A percentile compares a stretch with the other conserved stretches of the same genome.
Conservation (phyloP, 2,329 filamentous ascomycete species). For the Colletotrichum cereale region DNA sequence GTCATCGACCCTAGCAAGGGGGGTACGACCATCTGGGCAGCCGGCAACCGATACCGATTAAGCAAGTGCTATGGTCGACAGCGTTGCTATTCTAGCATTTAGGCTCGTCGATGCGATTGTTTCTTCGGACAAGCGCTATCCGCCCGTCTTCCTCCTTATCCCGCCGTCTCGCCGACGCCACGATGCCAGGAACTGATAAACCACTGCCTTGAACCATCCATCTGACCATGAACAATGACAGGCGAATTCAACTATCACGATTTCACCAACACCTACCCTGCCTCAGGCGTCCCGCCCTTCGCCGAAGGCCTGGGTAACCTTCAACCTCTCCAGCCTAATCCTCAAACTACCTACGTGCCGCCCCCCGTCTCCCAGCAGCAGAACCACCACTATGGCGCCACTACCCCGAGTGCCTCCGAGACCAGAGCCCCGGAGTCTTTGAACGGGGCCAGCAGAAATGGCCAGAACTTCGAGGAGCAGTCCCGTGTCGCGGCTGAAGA, state of each 20-base stretch:
- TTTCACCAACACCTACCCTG: conserved; percentile 62
- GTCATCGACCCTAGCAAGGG: conserved; percentile 43
- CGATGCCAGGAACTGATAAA: conserved; percentile 40
- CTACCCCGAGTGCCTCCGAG: conserved; percentile 51
- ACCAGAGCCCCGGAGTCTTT: conserved; percentile 61
- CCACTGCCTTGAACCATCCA: conserved; percentile 39
- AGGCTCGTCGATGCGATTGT: conserved; percentile 34
- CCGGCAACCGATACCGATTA: conserved; percentile 33
- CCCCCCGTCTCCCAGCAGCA: conserved; percentile 54
- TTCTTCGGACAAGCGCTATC: conserved; percentile 28
- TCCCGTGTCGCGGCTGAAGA: conserved; percentile 84
- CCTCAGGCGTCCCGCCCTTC: conserved; percentile 47
- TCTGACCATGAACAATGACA: conserved; percentile 57
- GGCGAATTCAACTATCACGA: conserved; percentile 70
- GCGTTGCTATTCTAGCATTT: conserved; percentile 30
- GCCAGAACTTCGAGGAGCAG: conserved; percentile 75
- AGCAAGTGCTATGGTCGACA: conserved; percentile 36
- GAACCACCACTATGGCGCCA: conserved; percentile 40
- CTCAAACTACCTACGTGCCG: conserved; percentile 60
- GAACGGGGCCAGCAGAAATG: conserved; percentile 51
- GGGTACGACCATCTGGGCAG: conserved; percentile 34
- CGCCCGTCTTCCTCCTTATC: conserved; percentile 32
- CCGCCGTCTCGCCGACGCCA: conserved; percentile 36
- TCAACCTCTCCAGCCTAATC: conserved; percentile 65
- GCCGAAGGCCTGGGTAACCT: conserved; percentile 57